These are phyloP conservation scores for Penicillium sp. DNA, from an alignment of 2,329 filamentous ascomycete genomes.

Conservation along the genomic window DNA sequence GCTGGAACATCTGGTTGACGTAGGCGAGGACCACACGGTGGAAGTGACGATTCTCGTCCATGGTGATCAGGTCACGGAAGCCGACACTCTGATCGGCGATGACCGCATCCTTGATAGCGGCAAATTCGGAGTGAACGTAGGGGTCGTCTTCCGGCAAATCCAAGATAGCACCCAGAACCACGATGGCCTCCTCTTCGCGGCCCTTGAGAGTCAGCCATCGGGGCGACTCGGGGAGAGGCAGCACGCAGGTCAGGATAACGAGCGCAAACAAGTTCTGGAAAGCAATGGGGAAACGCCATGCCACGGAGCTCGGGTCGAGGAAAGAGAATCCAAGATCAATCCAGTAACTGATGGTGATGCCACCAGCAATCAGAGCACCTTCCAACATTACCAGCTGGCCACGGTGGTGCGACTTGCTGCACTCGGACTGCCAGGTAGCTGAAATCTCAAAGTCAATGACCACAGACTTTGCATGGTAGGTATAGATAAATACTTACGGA, in stretches of 20 bases:
- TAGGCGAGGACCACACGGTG: constrained; percentile 57
- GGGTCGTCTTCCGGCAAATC: constrained; percentile 47
- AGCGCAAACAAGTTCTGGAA: constrained; percentile 57
- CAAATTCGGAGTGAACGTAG: constrained; percentile 45
- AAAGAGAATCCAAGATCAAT: constrained; percentile 53
- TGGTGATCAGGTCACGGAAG: constrained; percentile 58
- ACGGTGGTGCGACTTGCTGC: constrained; percentile 48
- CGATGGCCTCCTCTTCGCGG: constrained; percentile 48
- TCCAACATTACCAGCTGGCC: constrained; percentile 53
- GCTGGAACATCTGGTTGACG: constrained; percentile 57
- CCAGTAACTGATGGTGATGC: constrained; percentile 49
- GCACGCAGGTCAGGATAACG: constrained; percentile 47
- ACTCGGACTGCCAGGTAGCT: constrained; percentile 35
- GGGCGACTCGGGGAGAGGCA: constrained; percentile 55
- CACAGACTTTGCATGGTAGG: neutral
- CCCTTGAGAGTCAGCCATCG: constrained; percentile 57
- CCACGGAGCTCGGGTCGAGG: constrained; percentile 43
- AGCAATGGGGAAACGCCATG: constrained; percentile 55
- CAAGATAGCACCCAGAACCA: constrained; percentile 46
- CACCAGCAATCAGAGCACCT: constrained; percentile 49
- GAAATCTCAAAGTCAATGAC: neutral
- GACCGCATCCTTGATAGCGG: constrained; percentile 51
- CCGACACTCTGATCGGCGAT: constrained; percentile 49
- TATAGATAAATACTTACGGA: constrained; percentile 44
- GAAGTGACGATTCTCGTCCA: constrained; percentile 56